A percentile compares a stretch with the other conserved stretches of the same genome.
Evolutionary conservation across 192 early-diverging fungal genomes (phyloP).

Genomic region (Umbelopsis isabellina): DNA sequence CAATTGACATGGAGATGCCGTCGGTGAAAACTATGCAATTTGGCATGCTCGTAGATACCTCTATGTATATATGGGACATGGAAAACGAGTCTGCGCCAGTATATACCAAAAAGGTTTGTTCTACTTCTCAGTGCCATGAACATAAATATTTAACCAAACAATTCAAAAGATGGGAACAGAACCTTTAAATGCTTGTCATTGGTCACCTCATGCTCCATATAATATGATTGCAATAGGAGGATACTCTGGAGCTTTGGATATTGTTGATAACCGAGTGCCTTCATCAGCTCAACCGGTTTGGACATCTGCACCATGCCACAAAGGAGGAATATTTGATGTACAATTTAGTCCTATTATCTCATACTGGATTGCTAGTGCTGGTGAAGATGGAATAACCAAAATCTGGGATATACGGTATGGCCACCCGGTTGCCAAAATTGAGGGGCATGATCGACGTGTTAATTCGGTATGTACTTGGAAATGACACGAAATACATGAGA

Average conservation of each 20-base stretch:
- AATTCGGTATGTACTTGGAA: conserved; percentile 21
- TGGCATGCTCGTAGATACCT: conserved; percentile 15
- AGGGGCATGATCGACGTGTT: conserved; percentile 19
- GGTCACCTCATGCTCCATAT: conserved; percentile 33
- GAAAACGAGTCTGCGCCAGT: conserved; percentile 9
- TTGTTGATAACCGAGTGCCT: conserved; percentile 47
- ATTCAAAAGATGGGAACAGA: not conserved
- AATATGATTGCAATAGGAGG: conserved; percentile 36
- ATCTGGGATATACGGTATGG: conserved; percentile 36
- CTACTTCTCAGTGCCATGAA: not conserved
- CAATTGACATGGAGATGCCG: not conserved
- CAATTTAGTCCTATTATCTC: conserved; percentile 41
- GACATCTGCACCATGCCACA: conserved; percentile 16
- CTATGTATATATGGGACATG: conserved; percentile 25
- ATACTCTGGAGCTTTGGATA: conserved; percentile 25
- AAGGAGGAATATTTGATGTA: conserved; percentile 10
- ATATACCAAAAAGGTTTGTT: conserved; percentile 8
- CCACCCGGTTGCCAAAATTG: conserved; percentile 31
- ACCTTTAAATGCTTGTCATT: conserved; percentile 22
- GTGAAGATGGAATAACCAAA: conserved; percentile 37
- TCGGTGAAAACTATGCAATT: not conserved
- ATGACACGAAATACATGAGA: not conserved
- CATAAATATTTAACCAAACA: not conserved
- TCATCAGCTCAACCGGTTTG: conserved; percentile 42
- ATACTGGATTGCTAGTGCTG: conserved; percentile 35